A percentile compares a stretch with the other conserved stretches of the same genome.
phyloP scores from a whole-genome alignment of 2,329 filamentous ascomycete genomes.

The Curvularia hawaiiensis region DNA sequence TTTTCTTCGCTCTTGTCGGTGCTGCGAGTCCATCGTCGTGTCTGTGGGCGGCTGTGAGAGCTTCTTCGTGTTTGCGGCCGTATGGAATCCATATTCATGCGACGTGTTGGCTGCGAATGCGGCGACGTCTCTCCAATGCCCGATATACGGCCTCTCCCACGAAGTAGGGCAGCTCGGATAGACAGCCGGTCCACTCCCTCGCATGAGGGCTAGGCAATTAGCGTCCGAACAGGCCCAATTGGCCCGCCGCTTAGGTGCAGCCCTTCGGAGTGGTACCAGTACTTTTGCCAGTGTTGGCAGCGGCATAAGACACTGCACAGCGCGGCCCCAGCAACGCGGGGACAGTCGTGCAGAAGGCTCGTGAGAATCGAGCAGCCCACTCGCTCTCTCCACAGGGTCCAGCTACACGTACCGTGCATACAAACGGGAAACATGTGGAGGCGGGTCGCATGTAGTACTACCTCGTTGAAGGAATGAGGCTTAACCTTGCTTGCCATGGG shows the following conservation, averaged over 20 bases:
- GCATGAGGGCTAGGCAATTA: neutral
- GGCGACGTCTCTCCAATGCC: constrained; percentile 8
- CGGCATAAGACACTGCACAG: neutral
- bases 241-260: neutral
- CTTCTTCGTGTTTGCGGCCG: neutral
- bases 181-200: constrained; percentile 4
- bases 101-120: constrained; percentile 4
- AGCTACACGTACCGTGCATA: neutral
- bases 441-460: constrained; percentile 6
- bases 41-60: neutral
- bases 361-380: constrained; percentile 9
- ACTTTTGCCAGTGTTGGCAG: neutral
- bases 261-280: neutral
- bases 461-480: neutral
- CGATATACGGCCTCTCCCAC: neutral
- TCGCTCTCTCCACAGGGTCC: neutral
- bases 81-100: neutral
- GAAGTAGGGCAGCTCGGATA: constrained; percentile 1
- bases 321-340: neutral
- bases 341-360: neutral
- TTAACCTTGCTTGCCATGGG: constrained; percentile 19
- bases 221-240: neutral
- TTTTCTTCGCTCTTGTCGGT: constrained; percentile 18
- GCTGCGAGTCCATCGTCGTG: neutral
- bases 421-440: neutral